Evolutionary conservation across 2,329 filamentous ascomycete genomes (phyloP).

Genomic region (Scedosporium dehoogii): DNA sequence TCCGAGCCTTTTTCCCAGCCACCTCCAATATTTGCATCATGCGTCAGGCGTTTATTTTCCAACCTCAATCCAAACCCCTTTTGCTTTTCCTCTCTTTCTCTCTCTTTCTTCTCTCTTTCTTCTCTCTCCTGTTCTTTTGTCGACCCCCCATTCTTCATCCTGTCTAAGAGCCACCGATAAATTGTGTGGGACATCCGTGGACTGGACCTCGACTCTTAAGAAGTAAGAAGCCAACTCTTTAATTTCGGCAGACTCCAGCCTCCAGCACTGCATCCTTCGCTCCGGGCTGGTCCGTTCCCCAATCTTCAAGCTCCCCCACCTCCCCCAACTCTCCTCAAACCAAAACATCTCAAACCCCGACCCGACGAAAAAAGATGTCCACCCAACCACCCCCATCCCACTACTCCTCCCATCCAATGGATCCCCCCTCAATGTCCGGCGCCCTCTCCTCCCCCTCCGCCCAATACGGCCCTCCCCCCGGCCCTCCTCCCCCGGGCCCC

Average conservation of each 20-base stretch:
- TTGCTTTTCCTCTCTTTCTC: not conserved
- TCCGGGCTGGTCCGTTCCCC: not conserved
- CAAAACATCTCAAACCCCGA: not conserved
- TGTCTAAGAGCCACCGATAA: not conserved
- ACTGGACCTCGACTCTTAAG: too few species aligned
- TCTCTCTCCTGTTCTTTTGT: not conserved
- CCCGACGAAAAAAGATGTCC: not conserved
- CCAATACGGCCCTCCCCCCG: not conserved
- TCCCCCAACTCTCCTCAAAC: not conserved
- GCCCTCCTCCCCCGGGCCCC: not conserved
- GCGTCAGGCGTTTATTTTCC: not conserved
- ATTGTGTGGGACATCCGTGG: too few species aligned
- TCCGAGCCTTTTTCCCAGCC: not conserved
- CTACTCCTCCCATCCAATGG: not conserved
- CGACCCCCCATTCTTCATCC: too few species aligned
- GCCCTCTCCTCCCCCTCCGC: not conserved
- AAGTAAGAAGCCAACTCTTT: too few species aligned
- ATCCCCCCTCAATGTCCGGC: conserved; percentile 2
- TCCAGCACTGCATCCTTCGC: not conserved
- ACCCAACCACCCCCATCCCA: not conserved
- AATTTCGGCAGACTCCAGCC: too few species aligned
- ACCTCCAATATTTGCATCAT: not conserved
- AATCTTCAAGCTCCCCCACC: not conserved
- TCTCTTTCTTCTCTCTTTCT: not conserved
- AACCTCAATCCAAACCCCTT: not conserved